A percentile compares a stretch with the other conserved stretches of the same genome.
Evolutionary conservation across 1,139 yeast genomes (phyloP).

Genomic region (Yamadazyma oceani): DNA sequence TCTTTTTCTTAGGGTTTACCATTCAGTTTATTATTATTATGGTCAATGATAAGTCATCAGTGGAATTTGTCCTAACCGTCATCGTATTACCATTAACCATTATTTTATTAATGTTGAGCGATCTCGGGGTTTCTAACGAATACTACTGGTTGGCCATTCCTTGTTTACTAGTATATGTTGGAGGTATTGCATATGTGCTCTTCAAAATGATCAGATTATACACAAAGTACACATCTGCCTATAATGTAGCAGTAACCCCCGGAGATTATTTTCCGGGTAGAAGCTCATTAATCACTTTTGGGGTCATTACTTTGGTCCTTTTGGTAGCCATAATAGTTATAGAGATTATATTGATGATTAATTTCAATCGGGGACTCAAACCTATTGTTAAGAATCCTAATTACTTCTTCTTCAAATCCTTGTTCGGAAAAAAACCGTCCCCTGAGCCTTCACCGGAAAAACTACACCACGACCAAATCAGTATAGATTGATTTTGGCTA

Average conservation of each 20-base stretch:
- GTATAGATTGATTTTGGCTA: constrained; percentile 6
- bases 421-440: constrained; percentile 7
- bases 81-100: constrained; percentile 51
- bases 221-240: constrained; percentile 40
- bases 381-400: constrained; percentile 24
- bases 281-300: constrained; percentile 49
- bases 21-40: constrained; percentile 54
- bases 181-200: constrained; percentile 50
- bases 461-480: constrained; percentile 4
- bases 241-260: constrained; percentile 19
- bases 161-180: constrained; percentile 34
- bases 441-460: background rate
- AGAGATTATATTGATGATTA: constrained; percentile 35
- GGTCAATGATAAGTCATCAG: constrained; percentile 36
- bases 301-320: constrained; percentile 44
- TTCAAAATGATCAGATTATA: constrained; percentile 51
- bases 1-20: constrained; percentile 54
- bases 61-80: constrained; percentile 51
- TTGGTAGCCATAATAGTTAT: constrained; percentile 36
- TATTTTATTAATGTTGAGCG: constrained; percentile 36
- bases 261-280: constrained; percentile 49
- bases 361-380: constrained; percentile 43
- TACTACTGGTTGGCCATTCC: constrained; percentile 25
- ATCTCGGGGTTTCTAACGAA: constrained; percentile 43
- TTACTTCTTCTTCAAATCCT: constrained; percentile 15